Base-by-base conservation (phyloP, 345 rosid genomes). In the Turnera subulata region DNA sequence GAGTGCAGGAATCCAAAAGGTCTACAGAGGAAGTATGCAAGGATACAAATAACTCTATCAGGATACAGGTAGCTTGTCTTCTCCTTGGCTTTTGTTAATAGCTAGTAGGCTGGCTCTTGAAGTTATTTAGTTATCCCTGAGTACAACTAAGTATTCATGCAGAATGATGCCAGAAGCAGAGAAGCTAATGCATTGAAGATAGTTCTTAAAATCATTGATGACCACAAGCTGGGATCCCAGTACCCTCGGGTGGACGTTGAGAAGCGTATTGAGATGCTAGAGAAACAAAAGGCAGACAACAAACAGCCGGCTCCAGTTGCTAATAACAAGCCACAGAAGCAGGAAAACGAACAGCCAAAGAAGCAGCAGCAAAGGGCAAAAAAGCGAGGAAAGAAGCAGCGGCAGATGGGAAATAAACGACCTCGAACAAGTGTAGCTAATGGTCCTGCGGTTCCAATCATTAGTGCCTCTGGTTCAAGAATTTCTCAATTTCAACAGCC, bases 111-210 rank as follows among this genome's bases (percentile, higher is more conserved):
- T 46, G 20, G 49, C 22, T 40, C 26, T 48, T 20, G 16, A 44
- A 33, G 32, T 33, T 11, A 20, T 44, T 59, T 46, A 23, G 18
- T 20, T 37, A 12, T 44, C 23, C 58, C 44, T 26, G 19, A n/a
- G 46, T 24, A 23, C 56, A 19, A 49, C 37, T 29, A 60, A 49
- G 26, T 17, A 39, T 15, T 46, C 16, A 35, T 67, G 75, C 81
- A 85, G 93, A 82, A 79, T 64, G 78, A 73, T 53, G 84, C 89
- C 23, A 56, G 37, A 37, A 75, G 67, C 69, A 81, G 73, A 73
- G 89, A 88, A 75, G 33, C 80, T 10, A 58, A 62, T 72, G 85
- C 84, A 0, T 48, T 88, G 80, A 86, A 65, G 63, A 64, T 84
- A 17, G 85, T 76, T 20, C 69, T 82, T 48, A 78, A 77, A 76